phyloP scores from a whole-genome alignment of 345 rosid species.

The Rhodamnia argentea region DNA sequence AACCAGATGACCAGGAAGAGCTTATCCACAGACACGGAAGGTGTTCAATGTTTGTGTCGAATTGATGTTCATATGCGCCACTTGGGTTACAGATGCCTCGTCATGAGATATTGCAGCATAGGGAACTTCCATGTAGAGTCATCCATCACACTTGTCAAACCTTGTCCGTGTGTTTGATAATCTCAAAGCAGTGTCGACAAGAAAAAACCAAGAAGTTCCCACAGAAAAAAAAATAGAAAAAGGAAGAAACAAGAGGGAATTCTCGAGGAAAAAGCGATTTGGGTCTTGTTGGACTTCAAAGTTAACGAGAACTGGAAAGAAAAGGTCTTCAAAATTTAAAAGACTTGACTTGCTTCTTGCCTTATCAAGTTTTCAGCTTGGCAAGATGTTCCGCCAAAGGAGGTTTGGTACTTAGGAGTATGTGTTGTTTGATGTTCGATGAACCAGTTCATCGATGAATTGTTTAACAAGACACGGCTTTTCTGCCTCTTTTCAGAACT shows the following conservation, averaged over 20 bases:
- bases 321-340: no score
- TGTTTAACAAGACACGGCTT: background rate
- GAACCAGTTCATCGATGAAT: background rate
- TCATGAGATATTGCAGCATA: background rate
- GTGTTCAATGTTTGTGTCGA: background rate
- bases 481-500: background rate
- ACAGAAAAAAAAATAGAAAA: background rate
- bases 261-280: background rate
- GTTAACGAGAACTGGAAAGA: no score
- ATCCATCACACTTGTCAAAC: background rate
- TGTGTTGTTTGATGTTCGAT: background rate
- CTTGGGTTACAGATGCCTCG: background rate
- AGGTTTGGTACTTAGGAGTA: background rate
- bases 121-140: background rate
- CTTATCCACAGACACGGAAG: background rate
- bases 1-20: background rate
- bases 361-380: background rate
- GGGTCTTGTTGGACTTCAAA: background rate
- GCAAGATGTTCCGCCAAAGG: background rate
- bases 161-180: background rate
- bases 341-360: background rate
- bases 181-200: background rate
- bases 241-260: background rate
- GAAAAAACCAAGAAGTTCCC: background rate
- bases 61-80: background rate